phyloP scores from a whole-genome alignment of 2,329 filamentous ascomycete genomes.

The Ceratocystis huliohia region DNA sequence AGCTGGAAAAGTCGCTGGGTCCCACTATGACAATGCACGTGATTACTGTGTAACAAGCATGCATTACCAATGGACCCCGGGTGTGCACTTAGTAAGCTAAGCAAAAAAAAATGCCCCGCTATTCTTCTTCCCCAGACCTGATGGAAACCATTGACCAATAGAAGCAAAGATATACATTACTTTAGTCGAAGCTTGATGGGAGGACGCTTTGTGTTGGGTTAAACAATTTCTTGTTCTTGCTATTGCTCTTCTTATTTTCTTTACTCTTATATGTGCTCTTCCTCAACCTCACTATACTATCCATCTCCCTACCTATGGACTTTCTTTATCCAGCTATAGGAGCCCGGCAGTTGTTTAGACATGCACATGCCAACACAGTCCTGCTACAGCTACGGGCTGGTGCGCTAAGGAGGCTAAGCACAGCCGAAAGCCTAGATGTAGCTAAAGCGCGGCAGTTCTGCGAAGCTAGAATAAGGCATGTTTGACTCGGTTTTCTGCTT shows the following conservation, averaged over 20 bases:
- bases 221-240: not conserved
- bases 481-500: not conserved
- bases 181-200: not conserved
- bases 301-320: not conserved
- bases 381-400: not conserved
- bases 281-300: not conserved
- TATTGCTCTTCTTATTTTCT: not conserved
- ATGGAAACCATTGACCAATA: slow-evolving; percentile 4
- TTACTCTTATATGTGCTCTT: not conserved
- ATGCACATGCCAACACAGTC: not conserved
- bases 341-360: not conserved
- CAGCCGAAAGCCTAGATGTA: slow-evolving; percentile 1
- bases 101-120: not conserved
- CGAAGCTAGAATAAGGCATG: slow-evolving; percentile 9
- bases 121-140: not conserved
- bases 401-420: not conserved
- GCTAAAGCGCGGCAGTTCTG: slow-evolving; percentile 10
- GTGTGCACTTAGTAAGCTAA: not conserved
- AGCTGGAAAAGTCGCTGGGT: slow-evolving; percentile 5
- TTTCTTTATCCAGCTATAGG: not conserved
- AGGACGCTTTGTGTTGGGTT: not conserved
- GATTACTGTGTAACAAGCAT: not conserved
- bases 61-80: not conserved
- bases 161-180: not conserved
- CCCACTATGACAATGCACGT: not conserved